A percentile compares a stretch with the other conserved stretches of the same genome.
Evolutionary conservation across 1,284 basidiomycete genomes (phyloP).

Genomic region (Microstroma glucosiphilum): DNA sequence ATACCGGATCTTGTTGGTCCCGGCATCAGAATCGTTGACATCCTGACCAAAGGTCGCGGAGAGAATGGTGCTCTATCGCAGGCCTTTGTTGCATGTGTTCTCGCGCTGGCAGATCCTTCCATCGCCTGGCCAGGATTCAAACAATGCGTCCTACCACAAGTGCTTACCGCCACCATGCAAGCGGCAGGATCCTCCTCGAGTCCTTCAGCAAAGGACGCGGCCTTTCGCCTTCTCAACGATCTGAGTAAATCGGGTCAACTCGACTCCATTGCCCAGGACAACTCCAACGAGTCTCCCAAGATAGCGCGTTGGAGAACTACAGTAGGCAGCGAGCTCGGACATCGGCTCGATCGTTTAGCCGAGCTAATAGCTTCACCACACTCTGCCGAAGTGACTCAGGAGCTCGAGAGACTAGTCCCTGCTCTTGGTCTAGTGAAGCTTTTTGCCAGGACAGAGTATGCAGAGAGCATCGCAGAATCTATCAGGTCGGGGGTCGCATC

Average conservation of each 20-base stretch:
- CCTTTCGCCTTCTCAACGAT: constrained; percentile 17
- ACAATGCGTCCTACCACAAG: constrained; percentile 39
- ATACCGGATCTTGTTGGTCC: constrained; percentile 45
- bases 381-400: too few relatives aligned
- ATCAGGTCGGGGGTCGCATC: too few relatives aligned
- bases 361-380: too few relatives aligned
- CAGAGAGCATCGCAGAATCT: too few relatives aligned
- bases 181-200: constrained; percentile 26
- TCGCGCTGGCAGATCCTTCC: constrained; percentile 29
- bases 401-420: too few relatives aligned
- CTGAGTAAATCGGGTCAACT: constrained; percentile 24
- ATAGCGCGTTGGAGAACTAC: constrained; percentile 27
- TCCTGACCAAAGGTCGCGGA: constrained; percentile 19
- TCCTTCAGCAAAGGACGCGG: constrained; percentile 21
- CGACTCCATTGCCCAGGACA: constrained; percentile 13
- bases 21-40: constrained; percentile 36
- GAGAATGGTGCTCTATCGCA: constrained; percentile 20
- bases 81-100: constrained; percentile 33
- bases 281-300: constrained; percentile 14
- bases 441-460: background rate
- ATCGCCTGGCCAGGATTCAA: constrained; percentile 40
- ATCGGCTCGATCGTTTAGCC: background rate
- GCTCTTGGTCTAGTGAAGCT: background rate
- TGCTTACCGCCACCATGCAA: constrained; percentile 32
- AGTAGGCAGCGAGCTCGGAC: constrained; percentile 23